Percentiles rank a stretch among this genome's conserved stretches.
Conservation (phyloP, 192 early-diverging fungal genomes). For the Helicostylum pulchrum region DNA sequence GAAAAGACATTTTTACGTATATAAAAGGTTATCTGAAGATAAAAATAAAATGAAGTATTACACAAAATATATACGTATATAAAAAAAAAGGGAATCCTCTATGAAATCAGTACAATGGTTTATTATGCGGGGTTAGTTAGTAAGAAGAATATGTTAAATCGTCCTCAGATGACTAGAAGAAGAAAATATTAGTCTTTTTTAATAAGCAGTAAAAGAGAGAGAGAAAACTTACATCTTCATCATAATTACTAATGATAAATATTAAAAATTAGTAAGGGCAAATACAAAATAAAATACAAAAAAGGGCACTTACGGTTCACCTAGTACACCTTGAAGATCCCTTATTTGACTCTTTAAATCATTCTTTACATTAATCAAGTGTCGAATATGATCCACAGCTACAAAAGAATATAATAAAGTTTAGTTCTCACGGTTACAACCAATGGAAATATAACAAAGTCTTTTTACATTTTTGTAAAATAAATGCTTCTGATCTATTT, state of each 20-base stretch:
- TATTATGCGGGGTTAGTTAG: background rate
- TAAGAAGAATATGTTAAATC: conserved; percentile 26
- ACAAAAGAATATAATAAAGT: conserved; percentile 8
- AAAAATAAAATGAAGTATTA: background rate
- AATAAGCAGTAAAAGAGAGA: background rate
- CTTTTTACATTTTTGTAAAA: conserved; percentile 71
- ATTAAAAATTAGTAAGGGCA: background rate
- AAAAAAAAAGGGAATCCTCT: background rate
- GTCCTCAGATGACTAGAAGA: conserved; percentile 35
- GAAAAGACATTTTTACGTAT: too few relatives aligned
- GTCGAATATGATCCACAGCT: conserved; percentile 77
- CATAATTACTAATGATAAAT: conserved; percentile 21
- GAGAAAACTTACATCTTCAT: conserved; percentile 27
- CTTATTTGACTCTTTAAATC: conserved; percentile 53
- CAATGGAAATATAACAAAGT: background rate
- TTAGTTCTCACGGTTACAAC: background rate
- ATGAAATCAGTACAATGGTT: too few relatives aligned
- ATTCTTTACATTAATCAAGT: conserved; percentile 59
- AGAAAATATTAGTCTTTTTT: background rate
- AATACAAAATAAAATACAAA: conserved; percentile 5
- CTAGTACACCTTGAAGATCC: conserved; percentile 45
- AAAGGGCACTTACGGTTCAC: conserved; percentile 40
- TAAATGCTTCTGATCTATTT: conserved; percentile 82
- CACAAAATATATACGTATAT: background rate
- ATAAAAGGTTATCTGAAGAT: too few relatives aligned